A percentile compares a stretch with the other conserved stretches of the same genome.
These are phyloP conservation scores for Cicer bijugum DNA, from an alignment of 306 rosid genomes.

Conservation along the genomic window DNA sequence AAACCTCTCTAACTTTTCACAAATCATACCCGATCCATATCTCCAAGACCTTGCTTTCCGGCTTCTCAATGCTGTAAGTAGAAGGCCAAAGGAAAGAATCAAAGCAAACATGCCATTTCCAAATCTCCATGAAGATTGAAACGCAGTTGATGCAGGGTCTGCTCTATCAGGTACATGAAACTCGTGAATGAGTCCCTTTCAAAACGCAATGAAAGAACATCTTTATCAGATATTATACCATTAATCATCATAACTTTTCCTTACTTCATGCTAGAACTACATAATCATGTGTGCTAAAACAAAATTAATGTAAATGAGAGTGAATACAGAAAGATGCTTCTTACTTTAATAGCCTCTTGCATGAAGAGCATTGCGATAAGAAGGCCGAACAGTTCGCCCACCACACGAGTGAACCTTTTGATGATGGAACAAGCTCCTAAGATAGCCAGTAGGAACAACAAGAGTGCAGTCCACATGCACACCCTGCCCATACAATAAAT, in stretches of 20 bases:
- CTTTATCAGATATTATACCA: slow-evolving; percentile 11
- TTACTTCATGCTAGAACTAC: slow-evolving; percentile 15
- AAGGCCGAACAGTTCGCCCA: slow-evolving; percentile 84
- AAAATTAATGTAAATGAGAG: slow-evolving; percentile 5
- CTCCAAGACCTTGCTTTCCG: slow-evolving; percentile 84
- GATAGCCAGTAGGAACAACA: slow-evolving; percentile 74
- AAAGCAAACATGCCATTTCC: slow-evolving; percentile 88
- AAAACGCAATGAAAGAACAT: slow-evolving; percentile 40
- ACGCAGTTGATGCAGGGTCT: slow-evolving; percentile 56
- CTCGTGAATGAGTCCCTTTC: slow-evolving; percentile 70
- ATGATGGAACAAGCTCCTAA: slow-evolving; percentile 84
- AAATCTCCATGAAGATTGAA: slow-evolving; percentile 82
- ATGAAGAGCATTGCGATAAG: slow-evolving; percentile 84
- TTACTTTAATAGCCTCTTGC: slow-evolving; percentile 84
- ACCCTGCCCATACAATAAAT: slow-evolving; percentile 59
- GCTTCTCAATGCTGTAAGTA: slow-evolving; percentile 71
- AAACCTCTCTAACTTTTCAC: slow-evolving; percentile 7
- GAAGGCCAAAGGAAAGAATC: slow-evolving; percentile 77
- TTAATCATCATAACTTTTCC: slow-evolving; percentile 6
- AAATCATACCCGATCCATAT: slow-evolving; percentile 68
- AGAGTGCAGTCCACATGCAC: slow-evolving; percentile 73
- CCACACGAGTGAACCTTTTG: slow-evolving; percentile 82
- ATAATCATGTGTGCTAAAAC: slow-evolving; percentile 22
- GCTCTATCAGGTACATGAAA: slow-evolving; percentile 68
- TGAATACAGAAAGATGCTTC: slow-evolving; percentile 29